These are phyloP conservation scores for Scheffersomyces lignicola DNA, from an alignment of 1,139 yeast genomes.

Conservation along the genomic window DNA sequence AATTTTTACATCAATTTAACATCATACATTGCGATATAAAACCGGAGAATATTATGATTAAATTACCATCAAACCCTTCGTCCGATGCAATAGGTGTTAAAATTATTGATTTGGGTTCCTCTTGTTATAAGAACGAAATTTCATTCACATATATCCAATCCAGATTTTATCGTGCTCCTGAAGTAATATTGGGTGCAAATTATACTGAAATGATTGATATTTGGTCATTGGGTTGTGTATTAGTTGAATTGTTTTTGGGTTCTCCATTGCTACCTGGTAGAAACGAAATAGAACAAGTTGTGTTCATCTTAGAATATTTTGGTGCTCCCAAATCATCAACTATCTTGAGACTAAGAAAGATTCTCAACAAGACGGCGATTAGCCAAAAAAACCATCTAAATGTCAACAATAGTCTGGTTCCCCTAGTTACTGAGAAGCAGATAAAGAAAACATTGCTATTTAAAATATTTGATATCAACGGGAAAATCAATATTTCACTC, in stretches of 20 bases:
- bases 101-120: constrained; percentile 68
- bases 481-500: constrained; percentile 34
- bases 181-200: constrained; percentile 76
- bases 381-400: constrained; percentile 12
- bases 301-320: constrained; percentile 55
- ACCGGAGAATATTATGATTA: constrained; percentile 65
- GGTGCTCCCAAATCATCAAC: constrained; percentile 56
- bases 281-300: constrained; percentile 66
- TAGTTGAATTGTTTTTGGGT: constrained; percentile 67
- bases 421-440: constrained; percentile 23
- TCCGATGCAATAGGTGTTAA: constrained; percentile 37
- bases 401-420: constrained; percentile 11
- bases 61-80: constrained; percentile 25
- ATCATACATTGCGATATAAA: constrained; percentile 82
- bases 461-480: constrained; percentile 41
- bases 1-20: constrained; percentile 54
- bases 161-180: constrained; percentile 71
- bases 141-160: constrained; percentile 64
- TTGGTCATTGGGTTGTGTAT: constrained; percentile 77
- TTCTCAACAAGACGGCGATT: constrained; percentile 17
- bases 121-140: constrained; percentile 48
- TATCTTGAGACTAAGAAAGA: constrained; percentile 24
- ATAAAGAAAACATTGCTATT: constrained; percentile 33
- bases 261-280: constrained; percentile 69
- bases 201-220: constrained; percentile 71